Base-by-base conservation (phyloP, 2,329 filamentous ascomycete species). In the Neonectria punicea region DNA sequence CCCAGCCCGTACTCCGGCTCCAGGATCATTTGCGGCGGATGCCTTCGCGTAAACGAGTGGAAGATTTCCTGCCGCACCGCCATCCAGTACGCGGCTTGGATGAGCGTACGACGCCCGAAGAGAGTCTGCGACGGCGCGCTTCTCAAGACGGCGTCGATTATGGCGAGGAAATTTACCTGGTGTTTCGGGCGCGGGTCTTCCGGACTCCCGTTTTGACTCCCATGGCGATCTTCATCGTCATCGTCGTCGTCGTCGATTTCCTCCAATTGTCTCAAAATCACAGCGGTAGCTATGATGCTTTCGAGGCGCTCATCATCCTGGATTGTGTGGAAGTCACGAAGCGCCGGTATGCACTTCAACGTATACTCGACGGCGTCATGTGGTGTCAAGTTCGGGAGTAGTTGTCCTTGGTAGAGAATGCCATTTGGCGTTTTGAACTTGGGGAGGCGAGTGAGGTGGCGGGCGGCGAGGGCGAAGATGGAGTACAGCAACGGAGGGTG, bases 41-140 rank as follows among this genome's bases (percentile, higher is more conserved):
- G 77, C 8, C 74, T 72, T 34, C 78, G 75, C 2, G 79, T 81
- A 41, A 81, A 79, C 0, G 80, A 80, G 53, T 81, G 78, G 61
- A 79, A 81, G 4, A 81, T 80, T 46, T 81, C 80, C 57, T 81
- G 80, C 30, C 80, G 59, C 20, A 81, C 72, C 2, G 80, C 80
- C 74, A 81, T 81, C 80, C 80, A 81, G 58, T 81, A 81, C 7
- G 79, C 75, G 1, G 80, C 80, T 46, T 80, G 80, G 55, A 80
- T 78, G 14, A 81, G 70, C 25, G 78, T 76, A 34, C 78, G 69
- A 25, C 73, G 74, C 1, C 75, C 75, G 39, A 81, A 79, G n/a
- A 80, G 73, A 18, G 77, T 73, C 55, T 77, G 73, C 1, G 79
- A 78, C 2, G 79, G 77, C 3, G 77, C 76, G 47, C 79, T 80